These are phyloP conservation scores for Parascedosporium putredinis DNA, from an alignment of 2,329 filamentous ascomycete genomes.

Conservation along the genomic window DNA sequence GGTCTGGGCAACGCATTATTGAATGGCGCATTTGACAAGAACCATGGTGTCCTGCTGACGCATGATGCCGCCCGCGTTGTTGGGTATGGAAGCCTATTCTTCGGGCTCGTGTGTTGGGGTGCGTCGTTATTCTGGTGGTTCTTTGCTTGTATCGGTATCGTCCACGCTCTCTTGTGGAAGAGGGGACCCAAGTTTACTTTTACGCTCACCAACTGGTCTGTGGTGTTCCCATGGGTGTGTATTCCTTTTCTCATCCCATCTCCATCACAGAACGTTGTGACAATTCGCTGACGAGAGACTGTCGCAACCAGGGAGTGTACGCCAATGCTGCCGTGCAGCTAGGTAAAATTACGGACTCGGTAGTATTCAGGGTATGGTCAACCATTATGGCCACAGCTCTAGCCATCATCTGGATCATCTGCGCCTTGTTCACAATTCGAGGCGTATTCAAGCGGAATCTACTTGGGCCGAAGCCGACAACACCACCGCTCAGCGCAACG, in stretches of 20 bases:
- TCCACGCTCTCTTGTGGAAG: slow-evolving; percentile 12
- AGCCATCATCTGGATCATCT: slow-evolving; percentile 19
- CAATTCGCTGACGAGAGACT: neutral
- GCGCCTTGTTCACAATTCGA: neutral
- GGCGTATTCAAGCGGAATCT: neutral
- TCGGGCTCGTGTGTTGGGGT: slow-evolving; percentile 27
- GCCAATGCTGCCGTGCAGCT: slow-evolving; percentile 26
- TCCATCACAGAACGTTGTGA: neutral
- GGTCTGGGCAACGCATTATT: slow-evolving; percentile 22
- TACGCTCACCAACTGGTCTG: slow-evolving; percentile 21
- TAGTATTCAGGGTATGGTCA: slow-evolving; percentile 26
- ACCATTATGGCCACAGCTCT: slow-evolving; percentile 24
- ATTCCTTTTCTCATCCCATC: neutral
- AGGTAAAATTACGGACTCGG: slow-evolving; percentile 25
- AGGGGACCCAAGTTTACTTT: slow-evolving; percentile 17
- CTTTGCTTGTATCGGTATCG: slow-evolving; percentile 25
- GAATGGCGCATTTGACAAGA: slow-evolving; percentile 22
- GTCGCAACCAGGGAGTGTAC: slow-evolving; percentile 23
- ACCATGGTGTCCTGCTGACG: slow-evolving; percentile 21
- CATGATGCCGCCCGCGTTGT: slow-evolving; percentile 20
- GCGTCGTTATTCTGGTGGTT: slow-evolving; percentile 30
- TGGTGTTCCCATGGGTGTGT: slow-evolving; percentile 29
- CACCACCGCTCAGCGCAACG: neutral
- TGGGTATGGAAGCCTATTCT: slow-evolving; percentile 23
- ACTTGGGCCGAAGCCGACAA: neutral